phyloP scores from a whole-genome alignment of 2,329 filamentous ascomycete genomes.

The Malbranchea zuffiana region DNA sequence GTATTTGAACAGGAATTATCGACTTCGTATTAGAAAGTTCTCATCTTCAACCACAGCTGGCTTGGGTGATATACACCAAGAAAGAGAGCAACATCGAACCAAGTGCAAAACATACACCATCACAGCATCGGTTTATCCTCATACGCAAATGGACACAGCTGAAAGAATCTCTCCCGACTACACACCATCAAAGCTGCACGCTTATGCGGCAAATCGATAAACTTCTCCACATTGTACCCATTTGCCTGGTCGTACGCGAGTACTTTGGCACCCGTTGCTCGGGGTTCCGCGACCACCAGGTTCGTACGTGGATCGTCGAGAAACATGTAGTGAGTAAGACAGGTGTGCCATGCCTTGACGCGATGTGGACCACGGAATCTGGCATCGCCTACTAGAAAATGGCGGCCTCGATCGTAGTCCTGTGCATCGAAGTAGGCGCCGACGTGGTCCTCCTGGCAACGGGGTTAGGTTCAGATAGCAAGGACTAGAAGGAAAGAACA shows the following conservation, averaged over 20 bases:
- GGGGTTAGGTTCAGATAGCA: constrained; percentile 4
- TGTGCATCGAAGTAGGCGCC: constrained; percentile 48
- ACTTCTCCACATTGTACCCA: constrained; percentile 60
- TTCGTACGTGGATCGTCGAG: constrained; percentile 47
- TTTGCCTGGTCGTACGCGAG: constrained; percentile 65
- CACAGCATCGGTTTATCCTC: background rate
- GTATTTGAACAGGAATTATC: no score
- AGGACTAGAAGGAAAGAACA: constrained; percentile 8
- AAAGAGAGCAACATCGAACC: no score
- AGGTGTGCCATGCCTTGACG: constrained; percentile 49
- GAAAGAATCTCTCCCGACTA: constrained; percentile 58
- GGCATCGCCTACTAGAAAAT: constrained; percentile 49
- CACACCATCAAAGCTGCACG: constrained; percentile 56
- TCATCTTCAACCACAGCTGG: no score
- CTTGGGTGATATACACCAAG: no score
- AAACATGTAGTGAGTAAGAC: constrained; percentile 49
- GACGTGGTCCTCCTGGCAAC: constrained; percentile 45
- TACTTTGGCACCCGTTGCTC: constrained; percentile 57
- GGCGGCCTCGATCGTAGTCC: constrained; percentile 49
- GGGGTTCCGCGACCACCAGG: constrained; percentile 53
- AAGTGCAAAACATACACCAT: no score
- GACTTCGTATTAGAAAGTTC: no score
- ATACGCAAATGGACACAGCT: constrained; percentile 39
- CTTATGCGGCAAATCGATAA: constrained; percentile 62
- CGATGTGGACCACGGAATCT: constrained; percentile 45